Evolutionary conservation across 768 basidiomycete genomes (phyloP).

Genomic region (Suillus fuscotomentosus): DNA sequence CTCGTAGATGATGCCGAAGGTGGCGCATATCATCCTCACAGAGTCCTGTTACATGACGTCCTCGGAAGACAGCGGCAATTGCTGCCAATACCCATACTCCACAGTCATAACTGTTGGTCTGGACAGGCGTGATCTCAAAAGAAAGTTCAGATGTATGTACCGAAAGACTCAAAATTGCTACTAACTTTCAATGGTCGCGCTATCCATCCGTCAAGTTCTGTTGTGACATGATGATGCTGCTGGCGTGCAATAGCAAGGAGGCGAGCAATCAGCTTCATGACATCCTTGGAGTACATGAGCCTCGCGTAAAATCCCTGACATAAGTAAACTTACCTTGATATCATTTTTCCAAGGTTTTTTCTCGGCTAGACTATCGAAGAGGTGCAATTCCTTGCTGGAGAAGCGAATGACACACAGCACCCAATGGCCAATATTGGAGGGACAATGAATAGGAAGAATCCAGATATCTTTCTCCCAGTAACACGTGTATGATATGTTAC

Average conservation of each 20-base stretch:
- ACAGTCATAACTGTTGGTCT: conserved; percentile 21
- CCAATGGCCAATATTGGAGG: conserved; percentile 27
- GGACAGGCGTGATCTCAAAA: conserved; percentile 4
- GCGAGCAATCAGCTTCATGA: conserved; percentile 9
- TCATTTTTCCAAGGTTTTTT: conserved; percentile 6
- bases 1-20: conserved; percentile 10
- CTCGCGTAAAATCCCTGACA: not conserved
- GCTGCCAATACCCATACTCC: conserved; percentile 24
- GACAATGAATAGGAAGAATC: conserved; percentile 38
- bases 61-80: conserved; percentile 19
- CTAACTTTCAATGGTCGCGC: conserved; percentile 3
- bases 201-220: conserved; percentile 8
- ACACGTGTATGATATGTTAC: not conserved
- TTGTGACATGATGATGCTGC: not conserved
- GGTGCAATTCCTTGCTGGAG: conserved; percentile 4
- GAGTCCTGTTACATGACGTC: conserved; percentile 10
- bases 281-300: not conserved
- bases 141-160: not conserved
- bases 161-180: not conserved
- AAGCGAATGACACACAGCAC: conserved; percentile 25
- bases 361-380: conserved; percentile 14
- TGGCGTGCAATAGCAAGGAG: conserved; percentile 4
- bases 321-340: not conserved
- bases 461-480: conserved; percentile 34
- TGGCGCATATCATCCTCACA: conserved; percentile 15